Evolutionary conservation across 345 rosid genomes (phyloP), one percentile per base, ranked within the genome.

Genomic region (Noccaea caerulescens): DNA sequence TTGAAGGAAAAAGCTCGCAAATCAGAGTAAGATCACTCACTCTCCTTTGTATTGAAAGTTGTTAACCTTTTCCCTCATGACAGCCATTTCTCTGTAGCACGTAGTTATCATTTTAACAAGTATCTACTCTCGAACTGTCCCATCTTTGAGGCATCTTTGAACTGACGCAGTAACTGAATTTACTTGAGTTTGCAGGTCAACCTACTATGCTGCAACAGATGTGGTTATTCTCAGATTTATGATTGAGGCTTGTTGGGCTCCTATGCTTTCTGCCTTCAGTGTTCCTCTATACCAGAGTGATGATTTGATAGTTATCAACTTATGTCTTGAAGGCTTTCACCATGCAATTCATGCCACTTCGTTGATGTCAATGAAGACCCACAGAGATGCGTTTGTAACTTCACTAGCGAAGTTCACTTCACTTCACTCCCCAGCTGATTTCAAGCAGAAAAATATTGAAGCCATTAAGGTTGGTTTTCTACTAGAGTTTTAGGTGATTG

Each of bases 171-270:
- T 56, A 41, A 7, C 47, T 12, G 13, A 66, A 42, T 20, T 56
- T 36, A 30, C 25, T 36, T 64, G 66, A 37, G 39, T 46, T 66
- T 77, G 71, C 85, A 89, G 96, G 82, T 84, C 93, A 71, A 76
- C 82, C 18, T 91, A 88, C 84, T 89, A 86, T 73, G 81, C 82
- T 58, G 90, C 88, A 36, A 85, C 88, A 51, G 91, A 91, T 78
- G 81, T 81, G 62, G 83, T 82, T 65, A 86, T 91, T 63, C 77
- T 91, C 84, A 86, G 95, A 84, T 91, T 91, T 79, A 88, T 91
- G 96, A 84, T 88, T 66, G 97, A 91, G 84, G 97, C 86, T 78
- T 88, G 91, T 78, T 91, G 97, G 96, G 97, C 88, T 68, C 96
- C 96, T 55, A 86, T 91, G 93, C 84, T 91, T 76, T 96, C 96